Evolutionary conservation across 1,139 yeast species (phyloP).

Genomic region (Cylindricascospora bacillispora): DNA sequence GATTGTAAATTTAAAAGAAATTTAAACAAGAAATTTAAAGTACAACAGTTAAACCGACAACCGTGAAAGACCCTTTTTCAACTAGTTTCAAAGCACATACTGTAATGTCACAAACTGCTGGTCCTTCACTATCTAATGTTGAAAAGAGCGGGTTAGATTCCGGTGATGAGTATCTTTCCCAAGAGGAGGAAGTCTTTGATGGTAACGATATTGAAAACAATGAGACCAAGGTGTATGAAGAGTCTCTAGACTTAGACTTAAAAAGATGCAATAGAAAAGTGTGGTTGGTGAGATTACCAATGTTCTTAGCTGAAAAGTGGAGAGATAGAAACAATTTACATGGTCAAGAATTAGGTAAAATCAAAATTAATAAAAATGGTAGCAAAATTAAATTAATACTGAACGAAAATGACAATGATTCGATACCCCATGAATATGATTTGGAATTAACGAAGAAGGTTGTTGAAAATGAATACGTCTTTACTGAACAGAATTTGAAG

Average conservation of each 20-base stretch:
- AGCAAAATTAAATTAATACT: constrained; percentile 47
- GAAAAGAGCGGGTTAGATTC: too few relatives aligned
- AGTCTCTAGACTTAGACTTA: constrained; percentile 52
- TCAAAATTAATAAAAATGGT: constrained; percentile 47
- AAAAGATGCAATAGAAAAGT: constrained; percentile 48
- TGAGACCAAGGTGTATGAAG: constrained; percentile 31
- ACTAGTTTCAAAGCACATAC: too few relatives aligned
- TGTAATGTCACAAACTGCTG: too few relatives aligned
- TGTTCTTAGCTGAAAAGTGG: constrained; percentile 78
- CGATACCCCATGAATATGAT: constrained; percentile 77
- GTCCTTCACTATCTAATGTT: too few relatives aligned
- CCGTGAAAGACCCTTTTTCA: too few relatives aligned
- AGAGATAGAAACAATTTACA: constrained; percentile 45
- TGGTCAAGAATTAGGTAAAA: constrained; percentile 72
- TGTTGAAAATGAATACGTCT: constrained; percentile 78
- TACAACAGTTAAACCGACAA: too few relatives aligned
- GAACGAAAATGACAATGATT: constrained; percentile 34
- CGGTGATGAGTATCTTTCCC: constrained; percentile 30
- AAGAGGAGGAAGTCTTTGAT: constrained; percentile 31
- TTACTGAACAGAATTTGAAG: constrained; percentile 74
- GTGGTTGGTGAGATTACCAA: constrained; percentile 87
- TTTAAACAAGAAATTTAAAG: too few relatives aligned
- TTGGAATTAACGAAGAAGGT: constrained; percentile 62
- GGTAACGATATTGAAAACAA: constrained; percentile 30
- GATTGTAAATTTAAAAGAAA: too few relatives aligned